A percentile compares a stretch with the other conserved stretches of the same genome.
Evolutionary conservation across 2,329 filamentous ascomycete genomes (phyloP).

Genomic region (Microsporum audouinii): DNA sequence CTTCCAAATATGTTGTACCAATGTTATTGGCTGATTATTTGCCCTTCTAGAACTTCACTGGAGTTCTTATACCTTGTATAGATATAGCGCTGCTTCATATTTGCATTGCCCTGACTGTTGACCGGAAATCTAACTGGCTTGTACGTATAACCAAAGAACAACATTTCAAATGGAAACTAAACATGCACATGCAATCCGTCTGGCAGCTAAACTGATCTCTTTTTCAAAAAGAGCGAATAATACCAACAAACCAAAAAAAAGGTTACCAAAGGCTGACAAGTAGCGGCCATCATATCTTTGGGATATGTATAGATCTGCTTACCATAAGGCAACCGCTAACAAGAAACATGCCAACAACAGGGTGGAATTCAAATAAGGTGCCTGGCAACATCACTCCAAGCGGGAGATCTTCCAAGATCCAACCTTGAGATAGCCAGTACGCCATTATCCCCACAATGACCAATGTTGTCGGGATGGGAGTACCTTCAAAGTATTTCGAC

Average conservation of each 20-base stretch:
- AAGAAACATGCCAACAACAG: slow-evolving; percentile 66
- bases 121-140: background rate
- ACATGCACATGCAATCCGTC: background rate
- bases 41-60: background rate
- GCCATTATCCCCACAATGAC: slow-evolving; percentile 74
- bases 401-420: slow-evolving; percentile 69
- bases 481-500: slow-evolving; percentile 91
- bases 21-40: background rate
- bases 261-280: background rate
- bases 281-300: slow-evolving; percentile 53
- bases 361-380: slow-evolving; percentile 69
- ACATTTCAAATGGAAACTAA: background rate
- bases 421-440: slow-evolving; percentile 73
- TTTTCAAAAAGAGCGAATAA: background rate
- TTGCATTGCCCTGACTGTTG: background rate
- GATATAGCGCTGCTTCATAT: background rate
- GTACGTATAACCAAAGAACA: background rate
- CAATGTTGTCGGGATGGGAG: slow-evolving; percentile 84
- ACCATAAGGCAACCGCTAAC: slow-evolving; percentile 91
- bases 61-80: background rate
- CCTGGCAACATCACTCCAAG: slow-evolving; percentile 58
- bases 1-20: background rate
- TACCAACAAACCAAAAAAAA: background rate
- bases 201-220: background rate
- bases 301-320: slow-evolving; percentile 87